phyloP scores from a whole-genome alignment of 108 stramenopile species.

The Cyclotella kingstonii region DNA sequence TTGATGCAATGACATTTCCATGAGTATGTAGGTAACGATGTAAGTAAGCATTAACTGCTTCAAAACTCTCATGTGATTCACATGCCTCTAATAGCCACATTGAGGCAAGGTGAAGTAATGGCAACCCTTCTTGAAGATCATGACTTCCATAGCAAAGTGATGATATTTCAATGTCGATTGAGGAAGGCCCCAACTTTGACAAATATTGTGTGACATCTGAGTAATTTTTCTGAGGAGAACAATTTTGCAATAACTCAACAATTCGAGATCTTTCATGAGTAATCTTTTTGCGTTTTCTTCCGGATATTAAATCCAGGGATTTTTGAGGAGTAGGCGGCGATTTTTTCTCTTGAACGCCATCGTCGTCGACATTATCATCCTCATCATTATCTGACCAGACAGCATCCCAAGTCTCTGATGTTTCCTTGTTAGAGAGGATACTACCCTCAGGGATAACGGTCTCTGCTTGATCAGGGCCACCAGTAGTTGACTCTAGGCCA shows the following conservation, averaged over 20 bases:
- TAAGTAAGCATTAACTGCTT: slow-evolving; percentile 85
- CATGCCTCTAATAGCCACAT: slow-evolving; percentile 76
- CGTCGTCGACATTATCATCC: slow-evolving; percentile 42
- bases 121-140: slow-evolving; percentile 83
- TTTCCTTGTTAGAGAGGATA: slow-evolving; percentile 36
- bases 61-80: slow-evolving; percentile 71
- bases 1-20: slow-evolving; percentile 57
- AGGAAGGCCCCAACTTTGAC: slow-evolving; percentile 75
- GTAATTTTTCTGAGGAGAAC: slow-evolving; percentile 34
- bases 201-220: slow-evolving; percentile 70
- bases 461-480: slow-evolving; percentile 11
- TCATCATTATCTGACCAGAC: slow-evolving; percentile 87
- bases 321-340: slow-evolving; percentile 25
- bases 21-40: slow-evolving; percentile 84
- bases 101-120: slow-evolving; percentile 60
- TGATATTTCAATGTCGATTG: slow-evolving; percentile 90
- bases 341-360: slow-evolving; percentile 17
- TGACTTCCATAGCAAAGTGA: slow-evolving; percentile 82
- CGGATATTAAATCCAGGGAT: background rate
- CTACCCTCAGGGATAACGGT: slow-evolving; percentile 7
- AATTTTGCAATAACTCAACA: slow-evolving; percentile 63
- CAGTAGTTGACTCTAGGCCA: slow-evolving; percentile 47
- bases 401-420: slow-evolving; percentile 66
- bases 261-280: slow-evolving; percentile 66
- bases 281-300: slow-evolving; percentile 56